A percentile compares a stretch with the other conserved stretches of the same genome.
These are phyloP conservation scores for Secale cereale DNA, from an alignment of 176 grass and related monocot species.

Conservation along the genomic window DNA sequence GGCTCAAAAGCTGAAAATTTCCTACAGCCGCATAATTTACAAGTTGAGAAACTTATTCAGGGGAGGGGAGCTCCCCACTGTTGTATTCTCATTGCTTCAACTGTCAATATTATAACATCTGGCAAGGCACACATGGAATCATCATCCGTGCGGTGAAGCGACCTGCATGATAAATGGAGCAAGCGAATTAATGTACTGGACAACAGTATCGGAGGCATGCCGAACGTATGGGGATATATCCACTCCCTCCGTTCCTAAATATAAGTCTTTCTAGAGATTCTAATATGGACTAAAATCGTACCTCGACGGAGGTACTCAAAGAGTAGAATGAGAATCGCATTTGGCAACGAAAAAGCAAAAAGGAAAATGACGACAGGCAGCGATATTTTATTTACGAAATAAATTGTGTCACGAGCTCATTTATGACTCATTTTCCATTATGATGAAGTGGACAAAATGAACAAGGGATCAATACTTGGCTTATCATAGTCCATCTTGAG, in stretches of 20 bases:
- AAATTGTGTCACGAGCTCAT: neutral
- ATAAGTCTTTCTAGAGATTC: too few species aligned
- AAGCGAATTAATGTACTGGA: neutral
- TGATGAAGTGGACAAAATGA: neutral
- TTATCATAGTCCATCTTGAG: constrained; percentile 3
- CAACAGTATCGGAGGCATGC: neutral
- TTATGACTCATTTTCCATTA: neutral
- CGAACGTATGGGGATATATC: neutral
- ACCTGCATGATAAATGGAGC: constrained; percentile 24
- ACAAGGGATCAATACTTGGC: neutral
- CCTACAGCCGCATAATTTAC: constrained; percentile 37
- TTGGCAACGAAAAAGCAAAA: neutral
- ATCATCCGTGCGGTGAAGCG: neutral
- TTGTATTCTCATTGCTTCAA: constrained; percentile 8
- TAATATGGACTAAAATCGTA: too few species aligned
- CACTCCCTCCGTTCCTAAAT: too few species aligned
- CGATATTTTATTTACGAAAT: neutral
- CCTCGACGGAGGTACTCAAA: neutral
- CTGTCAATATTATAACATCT: neutral
- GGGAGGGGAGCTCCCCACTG: neutral
- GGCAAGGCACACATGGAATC: neutral
- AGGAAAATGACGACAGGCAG: neutral
- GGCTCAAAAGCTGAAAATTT: constrained; percentile 8
- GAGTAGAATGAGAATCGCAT: neutral
- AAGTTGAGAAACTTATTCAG: constrained; percentile 19